Base-by-base conservation (phyloP, 2,329 filamentous ascomycete genomes). In the Colletotrichum simmondsii region DNA sequence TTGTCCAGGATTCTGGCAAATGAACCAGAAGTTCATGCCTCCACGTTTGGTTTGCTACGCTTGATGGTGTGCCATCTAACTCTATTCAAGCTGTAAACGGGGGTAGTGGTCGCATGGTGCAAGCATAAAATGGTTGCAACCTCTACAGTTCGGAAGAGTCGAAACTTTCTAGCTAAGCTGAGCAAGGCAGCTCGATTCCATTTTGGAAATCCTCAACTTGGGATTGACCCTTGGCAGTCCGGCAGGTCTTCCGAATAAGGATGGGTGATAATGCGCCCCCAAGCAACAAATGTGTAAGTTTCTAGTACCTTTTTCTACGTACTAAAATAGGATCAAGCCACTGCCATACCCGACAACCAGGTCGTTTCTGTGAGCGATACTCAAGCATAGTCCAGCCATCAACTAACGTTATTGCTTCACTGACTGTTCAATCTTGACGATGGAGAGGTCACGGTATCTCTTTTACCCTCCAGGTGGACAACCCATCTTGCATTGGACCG, bases 31-130 rank as follows among this genome's bases (percentile, higher is more conserved):
- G 54, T 42, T 72, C 66, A 54, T 26, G 28, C 30, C 16, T 52
- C 28, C 46, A 35, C 19, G 12, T 32, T 16, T 26, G 32, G 26
- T 24, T 52, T 37, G 22, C 49, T 35, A 19, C 22, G 28, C 35
- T 37, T 62, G 64, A 49, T 68, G 64, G 58, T 63, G 69, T 71
- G 64, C 64, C 57, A 28, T 14, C 14, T 32, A 71, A 66, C 68
- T 71, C 32, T 54, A 67, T 66, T 54, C 16, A 26, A 14, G 22
- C 56, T n/a, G 22, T 37, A 30, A 28, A 14, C 22, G 22, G 16
- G 37, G 16, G 14, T 16, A 54, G 12, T 8, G 37, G 32, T 32
- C 28, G 60, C 26, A 54, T 57, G 26, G 35, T 58, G 42, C 42
- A 59, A 42, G 28, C 37, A 8, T n/a, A 32, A 22, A n/a, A 32